These are phyloP conservation scores for Stygiomarasmius scandens DNA, from an alignment of 1,284 basidiomycete genomes.

Conservation along the genomic window DNA sequence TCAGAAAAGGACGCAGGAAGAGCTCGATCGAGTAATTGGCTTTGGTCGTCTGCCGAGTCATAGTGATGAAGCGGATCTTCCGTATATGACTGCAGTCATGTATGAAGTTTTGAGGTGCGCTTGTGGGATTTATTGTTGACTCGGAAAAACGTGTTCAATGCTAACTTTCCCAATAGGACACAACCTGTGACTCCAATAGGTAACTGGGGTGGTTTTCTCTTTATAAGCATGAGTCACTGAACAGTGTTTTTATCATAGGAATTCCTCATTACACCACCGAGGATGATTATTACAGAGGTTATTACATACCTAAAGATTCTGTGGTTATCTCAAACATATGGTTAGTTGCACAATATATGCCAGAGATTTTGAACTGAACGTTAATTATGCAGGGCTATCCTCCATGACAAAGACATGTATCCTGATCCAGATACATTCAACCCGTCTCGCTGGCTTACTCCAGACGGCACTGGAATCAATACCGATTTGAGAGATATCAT, in stretches of 20 bases:
- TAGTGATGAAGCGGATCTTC: constrained; percentile 1
- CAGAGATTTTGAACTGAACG: not conserved
- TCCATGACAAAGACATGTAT: constrained; percentile 16
- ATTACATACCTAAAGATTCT: constrained; percentile 15
- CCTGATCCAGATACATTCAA: constrained; percentile 9
- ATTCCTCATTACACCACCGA: not conserved
- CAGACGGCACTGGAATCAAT: constrained; percentile 2
- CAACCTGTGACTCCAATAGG: not conserved
- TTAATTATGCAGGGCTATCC: constrained; percentile 13
- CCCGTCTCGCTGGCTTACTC: constrained; percentile 7
- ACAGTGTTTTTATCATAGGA: not conserved
- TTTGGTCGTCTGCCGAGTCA: not conserved
- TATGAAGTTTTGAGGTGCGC: constrained; percentile 3
- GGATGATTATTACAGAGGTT: constrained; percentile 20
- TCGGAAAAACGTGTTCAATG: too few relatives aligned
- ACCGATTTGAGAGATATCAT: not conserved
- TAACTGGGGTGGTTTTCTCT: not conserved
- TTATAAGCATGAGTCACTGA: too few relatives aligned
- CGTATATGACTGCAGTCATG: constrained; percentile 1
- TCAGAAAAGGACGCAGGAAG: constrained; percentile 5
- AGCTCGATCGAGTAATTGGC: constrained; percentile 11
- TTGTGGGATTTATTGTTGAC: not conserved
- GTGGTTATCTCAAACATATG: constrained; percentile 13
- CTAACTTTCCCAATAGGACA: not conserved
- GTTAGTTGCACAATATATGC: constrained; percentile 3